These are phyloP conservation scores for Magnusiomyces fungicola DNA, from an alignment of 1,139 yeast species.

Conservation along the genomic window DNA sequence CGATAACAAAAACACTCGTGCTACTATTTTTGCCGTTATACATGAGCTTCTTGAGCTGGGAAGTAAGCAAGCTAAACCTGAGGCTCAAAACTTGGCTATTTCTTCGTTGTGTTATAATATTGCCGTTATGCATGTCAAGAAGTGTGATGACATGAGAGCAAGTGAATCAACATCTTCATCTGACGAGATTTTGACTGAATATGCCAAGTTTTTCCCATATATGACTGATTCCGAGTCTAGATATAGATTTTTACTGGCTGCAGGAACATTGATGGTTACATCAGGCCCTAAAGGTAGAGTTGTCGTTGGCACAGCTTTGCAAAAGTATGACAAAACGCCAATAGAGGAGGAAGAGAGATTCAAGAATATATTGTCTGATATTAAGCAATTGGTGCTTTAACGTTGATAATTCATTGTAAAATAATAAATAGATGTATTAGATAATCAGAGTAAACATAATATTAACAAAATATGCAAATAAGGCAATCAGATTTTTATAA, in stretches of 20 bases:
- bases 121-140: conserved; percentile 31
- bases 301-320: conserved; percentile 4
- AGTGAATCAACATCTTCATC: conserved; percentile 19
- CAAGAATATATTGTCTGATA: conserved; percentile 10
- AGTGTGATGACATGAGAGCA: no score
- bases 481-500: no score
- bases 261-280: conserved; percentile 39
- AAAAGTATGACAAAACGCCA: neutral
- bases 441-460: no score
- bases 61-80: conserved; percentile 13
- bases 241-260: conserved; percentile 48
- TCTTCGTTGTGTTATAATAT: conserved; percentile 50
- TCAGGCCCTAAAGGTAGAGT: conserved; percentile 7
- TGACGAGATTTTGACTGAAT: conserved; percentile 22
- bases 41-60: conserved; percentile 23
- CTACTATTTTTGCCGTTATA: conserved; percentile 26
- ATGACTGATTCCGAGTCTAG: conserved; percentile 45
- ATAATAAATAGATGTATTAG: no score
- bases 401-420: no score
- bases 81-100: conserved; percentile 36
- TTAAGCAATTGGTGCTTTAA: conserved; percentile 7
- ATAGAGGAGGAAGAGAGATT: conserved; percentile 12
- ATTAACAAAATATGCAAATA: no score
- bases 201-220: conserved; percentile 16
- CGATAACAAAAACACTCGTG: conserved; percentile 28